Evolutionary conservation across 2,329 filamentous ascomycete species (phyloP).

Genomic region (Colletotrichum melonis): DNA sequence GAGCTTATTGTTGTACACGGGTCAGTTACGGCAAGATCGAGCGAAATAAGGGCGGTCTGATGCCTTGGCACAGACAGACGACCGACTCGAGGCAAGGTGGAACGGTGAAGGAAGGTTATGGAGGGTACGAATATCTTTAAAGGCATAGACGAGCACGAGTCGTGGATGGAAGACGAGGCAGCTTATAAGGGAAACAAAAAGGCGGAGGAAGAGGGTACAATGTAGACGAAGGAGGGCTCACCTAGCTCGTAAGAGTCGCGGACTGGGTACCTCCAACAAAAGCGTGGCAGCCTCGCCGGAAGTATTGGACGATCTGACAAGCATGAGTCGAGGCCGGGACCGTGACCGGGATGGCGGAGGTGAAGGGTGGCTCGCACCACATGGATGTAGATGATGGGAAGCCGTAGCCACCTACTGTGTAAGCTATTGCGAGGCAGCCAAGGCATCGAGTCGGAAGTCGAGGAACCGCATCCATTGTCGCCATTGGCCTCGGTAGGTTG

Average conservation of each 20-base stretch:
- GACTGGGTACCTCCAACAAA: background rate
- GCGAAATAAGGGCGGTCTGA: background rate
- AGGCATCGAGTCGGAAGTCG: conserved; percentile 18
- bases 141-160: conserved; percentile 8
- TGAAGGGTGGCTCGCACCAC: background rate
- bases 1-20: background rate
- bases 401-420: too few species aligned
- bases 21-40: conserved; percentile 11
- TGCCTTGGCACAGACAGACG: conserved; percentile 4
- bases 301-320: conserved; percentile 16
- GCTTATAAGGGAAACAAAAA: conserved; percentile 18
- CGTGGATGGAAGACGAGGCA: background rate
- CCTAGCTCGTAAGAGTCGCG: background rate
- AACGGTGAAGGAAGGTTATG: conserved; percentile 3
- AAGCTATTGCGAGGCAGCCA: conserved; percentile 20
- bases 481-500: conserved; percentile 4
- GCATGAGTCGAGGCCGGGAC: conserved; percentile 19
- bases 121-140: background rate
- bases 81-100: conserved; percentile 18
- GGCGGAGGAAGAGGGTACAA: background rate
- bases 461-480: background rate
- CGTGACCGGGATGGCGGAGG: background rate
- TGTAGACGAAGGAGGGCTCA: background rate
- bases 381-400: background rate
- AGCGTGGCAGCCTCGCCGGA: conserved; percentile 21